Evolutionary conservation across 148 eudicot species (phyloP).

Genomic region (Hydrangea macrophylla): DNA sequence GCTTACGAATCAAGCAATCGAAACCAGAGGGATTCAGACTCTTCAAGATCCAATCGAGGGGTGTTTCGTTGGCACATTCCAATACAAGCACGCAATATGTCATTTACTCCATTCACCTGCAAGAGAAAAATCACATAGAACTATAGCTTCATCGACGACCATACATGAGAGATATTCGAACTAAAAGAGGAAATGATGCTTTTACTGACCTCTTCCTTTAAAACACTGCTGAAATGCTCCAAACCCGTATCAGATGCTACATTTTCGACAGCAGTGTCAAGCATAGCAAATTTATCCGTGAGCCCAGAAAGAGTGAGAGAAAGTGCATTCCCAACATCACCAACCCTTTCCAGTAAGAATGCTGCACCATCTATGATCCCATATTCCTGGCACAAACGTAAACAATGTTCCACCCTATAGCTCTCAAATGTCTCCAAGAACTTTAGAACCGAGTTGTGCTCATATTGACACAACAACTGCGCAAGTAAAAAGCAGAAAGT

Average conservation of each 20-base stretch:
- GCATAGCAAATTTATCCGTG: slow-evolving; percentile 58
- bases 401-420: slow-evolving; percentile 89
- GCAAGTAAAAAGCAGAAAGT: slow-evolving; percentile 15
- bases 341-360: slow-evolving; percentile 87
- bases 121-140: slow-evolving; percentile 11
- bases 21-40: slow-evolving; percentile 93
- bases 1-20: slow-evolving; percentile 90
- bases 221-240: slow-evolving; percentile 38
- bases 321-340: slow-evolving; percentile 92
- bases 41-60: slow-evolving; percentile 70
- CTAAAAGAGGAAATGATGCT: slow-evolving; percentile 5
- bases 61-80: slow-evolving; percentile 90
- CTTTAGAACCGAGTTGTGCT: slow-evolving; percentile 71
- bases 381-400: slow-evolving; percentile 86
- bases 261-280: slow-evolving; percentile 53
- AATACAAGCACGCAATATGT: slow-evolving; percentile 64
- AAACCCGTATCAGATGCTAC: slow-evolving; percentile 31
- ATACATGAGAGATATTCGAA: neutral
- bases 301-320: slow-evolving; percentile 65
- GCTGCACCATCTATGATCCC: slow-evolving; percentile 86
- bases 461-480: slow-evolving; percentile 85
- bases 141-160: neutral
- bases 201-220: slow-evolving; percentile 59
- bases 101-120: slow-evolving; percentile 61
- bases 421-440: slow-evolving; percentile 83